Base-by-base conservation (phyloP, 2,329 filamentous ascomycete species). In the Sarocladium strictum region DNA sequence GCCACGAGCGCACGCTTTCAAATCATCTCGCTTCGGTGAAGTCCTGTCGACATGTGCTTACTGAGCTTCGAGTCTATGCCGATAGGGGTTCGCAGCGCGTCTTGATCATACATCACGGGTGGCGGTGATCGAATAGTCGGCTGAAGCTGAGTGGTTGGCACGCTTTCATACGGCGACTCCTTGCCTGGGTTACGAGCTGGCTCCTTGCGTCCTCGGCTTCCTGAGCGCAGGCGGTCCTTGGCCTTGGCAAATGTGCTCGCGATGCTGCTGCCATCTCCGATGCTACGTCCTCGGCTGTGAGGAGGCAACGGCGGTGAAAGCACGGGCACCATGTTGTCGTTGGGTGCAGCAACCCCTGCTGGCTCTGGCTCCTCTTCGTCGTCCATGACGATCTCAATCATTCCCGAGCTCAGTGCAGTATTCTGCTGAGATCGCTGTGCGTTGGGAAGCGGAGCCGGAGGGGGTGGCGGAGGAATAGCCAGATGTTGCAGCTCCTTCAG, bases 311-410 rank as follows among this genome's bases (percentile, higher is more conserved):
- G 77, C 1, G 75, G 66, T 14, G 75, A 64, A 38, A 78, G 67
- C 57, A 76, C 69, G 6, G 76, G 74, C 1, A 78, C 72, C 38
- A 66, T 70, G 38, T 67, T 64, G 56, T 78, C 76, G 49, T 72
- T 70, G 1, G 70, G 72, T 1, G 67, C 65, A 9, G 69, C 69
- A 12, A 64, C 58, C 23, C 17, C 47, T 10, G 23, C 47, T 12
- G 26, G 47, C 14, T 4, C 47, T 12, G 69, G 52, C 61, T 59
- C 11, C 60, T 64, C 60, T 17, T 79, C 75, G 2, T 83, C 80
- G 59, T 86, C 82, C 77, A 84, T 83, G 51, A 86, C 81, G 57
- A 86, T 83, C 64, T 86, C 83, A 59, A 86, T 85, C 62, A 82
- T 78, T 3, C 78, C 81, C 0, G 79, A 77, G 7, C 73, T 75